These are phyloP conservation scores for Hypsizygus ulmarius DNA, from an alignment of 1,284 basidiomycete genomes.

Conservation along the genomic window DNA sequence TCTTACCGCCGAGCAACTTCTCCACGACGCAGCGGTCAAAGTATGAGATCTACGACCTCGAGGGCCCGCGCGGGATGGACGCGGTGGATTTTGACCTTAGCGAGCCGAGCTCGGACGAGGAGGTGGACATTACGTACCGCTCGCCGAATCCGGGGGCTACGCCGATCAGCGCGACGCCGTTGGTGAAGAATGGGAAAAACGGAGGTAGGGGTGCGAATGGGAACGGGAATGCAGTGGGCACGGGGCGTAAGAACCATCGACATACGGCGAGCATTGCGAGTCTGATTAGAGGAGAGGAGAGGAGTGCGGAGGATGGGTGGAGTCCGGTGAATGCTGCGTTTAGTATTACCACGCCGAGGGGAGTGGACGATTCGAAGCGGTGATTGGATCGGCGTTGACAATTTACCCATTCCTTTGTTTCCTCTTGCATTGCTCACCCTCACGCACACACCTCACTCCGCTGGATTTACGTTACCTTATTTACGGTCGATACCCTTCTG, in stretches of 20 bases:
- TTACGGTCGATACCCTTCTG: slow-evolving; percentile 28
- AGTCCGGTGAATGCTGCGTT: slow-evolving; percentile 57
- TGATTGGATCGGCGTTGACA: no score
- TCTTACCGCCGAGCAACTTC: slow-evolving; percentile 42
- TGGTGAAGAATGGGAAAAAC: slow-evolving; percentile 14
- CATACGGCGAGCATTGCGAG: slow-evolving; percentile 82
- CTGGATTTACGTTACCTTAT: no score
- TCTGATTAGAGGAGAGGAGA: slow-evolving; percentile 69
- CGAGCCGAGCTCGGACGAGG: slow-evolving; percentile 58
- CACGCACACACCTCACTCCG: no score
- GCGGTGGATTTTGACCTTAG: slow-evolving; percentile 57
- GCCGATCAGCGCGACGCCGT: slow-evolving; percentile 27
- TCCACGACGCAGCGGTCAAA: slow-evolving; percentile 43
- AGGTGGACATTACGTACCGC: slow-evolving; percentile 66
- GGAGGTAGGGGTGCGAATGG: no score
- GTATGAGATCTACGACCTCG: slow-evolving; percentile 72
- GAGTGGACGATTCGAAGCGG: no score
- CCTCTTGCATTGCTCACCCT: no score
- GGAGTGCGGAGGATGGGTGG: slow-evolving; percentile 72
- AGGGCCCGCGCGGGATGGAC: slow-evolving; percentile 35
- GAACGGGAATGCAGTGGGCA: slow-evolving; percentile 22
- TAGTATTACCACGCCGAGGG: slow-evolving; percentile 8
- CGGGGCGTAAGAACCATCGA: slow-evolving; percentile 48
- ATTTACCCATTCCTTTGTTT: no score
- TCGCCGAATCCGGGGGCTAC: slow-evolving; percentile 50